A percentile compares a stretch with the other conserved stretches of the same genome.
phyloP scores from a whole-genome alignment of 306 rosid species.

The Begonia peltatifolia region DNA sequence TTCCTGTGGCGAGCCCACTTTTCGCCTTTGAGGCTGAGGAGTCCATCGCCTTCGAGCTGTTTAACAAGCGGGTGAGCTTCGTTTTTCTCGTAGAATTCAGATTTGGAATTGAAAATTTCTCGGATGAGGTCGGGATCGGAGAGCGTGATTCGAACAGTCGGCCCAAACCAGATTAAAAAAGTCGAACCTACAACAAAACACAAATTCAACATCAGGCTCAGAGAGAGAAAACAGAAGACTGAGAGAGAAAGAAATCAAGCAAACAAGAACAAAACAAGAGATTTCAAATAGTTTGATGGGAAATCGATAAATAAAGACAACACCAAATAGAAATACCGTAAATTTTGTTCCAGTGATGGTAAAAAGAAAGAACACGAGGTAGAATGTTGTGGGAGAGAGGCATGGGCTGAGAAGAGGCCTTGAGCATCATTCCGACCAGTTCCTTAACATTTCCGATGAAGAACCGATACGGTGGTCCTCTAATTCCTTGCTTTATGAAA shows the following conservation, averaged over 20 bases:
- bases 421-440: conserved; percentile 66
- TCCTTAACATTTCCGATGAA: conserved; percentile 85
- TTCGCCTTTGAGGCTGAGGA: conserved; percentile 78
- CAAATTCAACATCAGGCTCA: no score
- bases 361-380: conserved; percentile 88
- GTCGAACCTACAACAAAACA: conserved; percentile 40
- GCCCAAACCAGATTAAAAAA: conserved; percentile 94
- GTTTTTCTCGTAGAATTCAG: conserved; percentile 73
- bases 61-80: conserved; percentile 93
- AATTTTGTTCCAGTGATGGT: conserved; percentile 93
- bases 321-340: conserved; percentile 32
- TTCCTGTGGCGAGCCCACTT: conserved; percentile 92
- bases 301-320: neutral
- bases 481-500: conserved; percentile 71
- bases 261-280: no score
- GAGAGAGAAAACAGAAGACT: no score
- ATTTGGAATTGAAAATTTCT: conserved; percentile 75
- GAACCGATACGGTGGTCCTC: conserved; percentile 94
- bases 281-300: no score
- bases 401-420: conserved; percentile 83
- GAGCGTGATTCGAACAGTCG: conserved; percentile 62
- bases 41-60: conserved; percentile 96
- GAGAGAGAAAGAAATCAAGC: no score
- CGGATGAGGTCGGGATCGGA: conserved; percentile 85
- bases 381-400: conserved; percentile 76